Evolutionary conservation across 2,329 filamentous ascomycete genomes (phyloP).

Genomic region (Fusarium musae): DNA sequence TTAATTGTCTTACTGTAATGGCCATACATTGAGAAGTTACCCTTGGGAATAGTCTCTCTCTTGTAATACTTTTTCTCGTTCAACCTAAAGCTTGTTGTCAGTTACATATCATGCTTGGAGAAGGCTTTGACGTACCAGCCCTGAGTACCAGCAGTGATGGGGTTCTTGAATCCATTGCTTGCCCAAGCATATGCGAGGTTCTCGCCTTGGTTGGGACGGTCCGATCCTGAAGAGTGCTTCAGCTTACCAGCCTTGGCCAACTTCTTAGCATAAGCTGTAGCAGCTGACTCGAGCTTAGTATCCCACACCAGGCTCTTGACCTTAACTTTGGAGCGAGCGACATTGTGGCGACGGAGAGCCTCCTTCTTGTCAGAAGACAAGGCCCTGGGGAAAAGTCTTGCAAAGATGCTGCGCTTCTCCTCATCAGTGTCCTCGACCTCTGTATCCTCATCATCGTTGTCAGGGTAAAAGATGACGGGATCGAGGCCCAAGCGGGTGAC

Average conservation of each 20-base stretch:
- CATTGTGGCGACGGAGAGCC: constrained; percentile 31
- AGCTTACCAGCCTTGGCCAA: constrained; percentile 30
- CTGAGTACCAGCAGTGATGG: constrained; percentile 22
- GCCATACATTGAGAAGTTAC: constrained; percentile 40
- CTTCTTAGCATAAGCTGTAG: constrained; percentile 29
- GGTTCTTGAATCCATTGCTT: constrained; percentile 12
- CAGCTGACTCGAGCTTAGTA: constrained; percentile 13
- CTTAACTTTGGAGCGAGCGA: constrained; percentile 29
- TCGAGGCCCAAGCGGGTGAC: not conserved
- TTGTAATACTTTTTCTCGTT: constrained; percentile 34
- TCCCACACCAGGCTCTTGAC: constrained; percentile 30
- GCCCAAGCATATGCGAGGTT: constrained; percentile 39
- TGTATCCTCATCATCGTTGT: not conserved
- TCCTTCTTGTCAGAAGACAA: constrained; percentile 30
- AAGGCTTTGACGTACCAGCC: constrained; percentile 18
- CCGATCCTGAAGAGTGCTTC: constrained; percentile 8
- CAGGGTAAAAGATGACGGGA: not conserved
- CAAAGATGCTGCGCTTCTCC: not conserved
- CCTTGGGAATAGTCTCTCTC: constrained; percentile 35
- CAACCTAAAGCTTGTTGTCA: constrained; percentile 5
- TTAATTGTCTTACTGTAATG: constrained; percentile 42
- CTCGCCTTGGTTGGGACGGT: constrained; percentile 35
- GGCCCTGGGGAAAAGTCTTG: constrained; percentile 6
- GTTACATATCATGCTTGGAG: accelerated
- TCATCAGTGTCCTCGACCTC: not conserved